Evolutionary conservation across 371 early-diverging fungal species (phyloP).

Genomic region (Nematocida homosporus): DNA sequence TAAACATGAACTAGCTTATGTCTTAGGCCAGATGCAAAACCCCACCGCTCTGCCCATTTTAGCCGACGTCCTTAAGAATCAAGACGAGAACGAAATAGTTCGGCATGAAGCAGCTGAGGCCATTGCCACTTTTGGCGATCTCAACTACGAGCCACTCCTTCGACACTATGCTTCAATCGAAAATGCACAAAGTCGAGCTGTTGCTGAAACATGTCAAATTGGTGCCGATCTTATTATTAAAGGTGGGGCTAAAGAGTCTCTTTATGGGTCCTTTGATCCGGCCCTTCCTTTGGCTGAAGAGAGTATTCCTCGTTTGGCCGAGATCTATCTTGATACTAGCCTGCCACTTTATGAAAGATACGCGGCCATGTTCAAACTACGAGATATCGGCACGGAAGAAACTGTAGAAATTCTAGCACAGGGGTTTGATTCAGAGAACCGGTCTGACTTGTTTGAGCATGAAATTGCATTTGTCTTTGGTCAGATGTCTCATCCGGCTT

Average conservation of each 20-base stretch:
- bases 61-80: constrained; percentile 71
- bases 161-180: constrained; percentile 40
- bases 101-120: constrained; percentile 79
- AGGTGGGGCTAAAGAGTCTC: constrained; percentile 44
- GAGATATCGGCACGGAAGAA: constrained; percentile 76
- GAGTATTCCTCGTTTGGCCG: constrained; percentile 78
- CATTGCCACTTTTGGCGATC: constrained; percentile 59
- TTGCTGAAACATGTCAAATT: constrained; percentile 76
- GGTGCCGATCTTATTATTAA: constrained; percentile 43
- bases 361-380: constrained; percentile 91
- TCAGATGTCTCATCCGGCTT: constrained; percentile 84
- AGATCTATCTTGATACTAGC: constrained; percentile 72
- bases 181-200: constrained; percentile 69
- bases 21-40: constrained; percentile 88
- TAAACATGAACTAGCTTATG: constrained; percentile 95
- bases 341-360: constrained; percentile 83
- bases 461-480: constrained; percentile 96
- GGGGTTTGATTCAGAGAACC: constrained; percentile 71
- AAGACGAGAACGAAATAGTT: constrained; percentile 83
- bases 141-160: constrained; percentile 27
- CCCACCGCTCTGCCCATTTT: constrained; percentile 75
- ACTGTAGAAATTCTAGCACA: constrained; percentile 78
- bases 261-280: constrained; percentile 64
- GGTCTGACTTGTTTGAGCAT: constrained; percentile 82
- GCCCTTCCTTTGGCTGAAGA: constrained; percentile 54